These are phyloP conservation scores for Coniferiporia weirii DNA, from an alignment of 1,284 basidiomycete species.

Conservation along the genomic window DNA sequence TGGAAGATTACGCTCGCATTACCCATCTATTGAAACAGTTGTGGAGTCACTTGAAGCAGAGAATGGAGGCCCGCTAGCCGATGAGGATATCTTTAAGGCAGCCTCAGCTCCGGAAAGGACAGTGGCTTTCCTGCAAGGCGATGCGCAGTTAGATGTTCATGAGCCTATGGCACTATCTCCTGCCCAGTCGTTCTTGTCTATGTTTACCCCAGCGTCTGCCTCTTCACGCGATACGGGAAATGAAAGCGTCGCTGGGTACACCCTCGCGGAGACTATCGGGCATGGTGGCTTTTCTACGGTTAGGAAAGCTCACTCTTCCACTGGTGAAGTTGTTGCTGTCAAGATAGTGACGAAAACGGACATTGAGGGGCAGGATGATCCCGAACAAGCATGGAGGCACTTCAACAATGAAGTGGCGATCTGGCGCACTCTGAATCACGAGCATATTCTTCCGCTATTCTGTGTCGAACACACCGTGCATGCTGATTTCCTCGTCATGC, in stretches of 20 bases:
- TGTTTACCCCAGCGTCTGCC: conserved; percentile 46
- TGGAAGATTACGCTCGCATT: background rate
- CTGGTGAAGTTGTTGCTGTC: conserved; percentile 72
- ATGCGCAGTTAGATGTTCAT: background rate
- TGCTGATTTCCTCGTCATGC: conserved; percentile 81
- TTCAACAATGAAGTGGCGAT: conserved; percentile 73
- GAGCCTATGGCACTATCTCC: conserved; percentile 43
- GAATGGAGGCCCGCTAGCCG: background rate
- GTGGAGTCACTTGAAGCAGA: conserved; percentile 2
- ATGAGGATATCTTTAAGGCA: conserved; percentile 11
- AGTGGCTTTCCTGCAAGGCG: conserved; percentile 3
- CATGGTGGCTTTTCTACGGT: conserved; percentile 87
- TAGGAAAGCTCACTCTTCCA: conserved; percentile 60
- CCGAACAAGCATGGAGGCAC: conserved; percentile 44
- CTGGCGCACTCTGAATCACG: conserved; percentile 75
- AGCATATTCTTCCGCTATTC: conserved; percentile 81
- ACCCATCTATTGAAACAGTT: conserved; percentile 6
- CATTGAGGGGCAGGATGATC: conserved; percentile 44
- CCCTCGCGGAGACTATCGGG: conserved; percentile 74
- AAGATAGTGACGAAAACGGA: conserved; percentile 70
- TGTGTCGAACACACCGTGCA: conserved; percentile 57
- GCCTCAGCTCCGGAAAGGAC: conserved; percentile 16
- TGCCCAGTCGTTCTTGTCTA: conserved; percentile 73
- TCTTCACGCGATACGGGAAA: conserved; percentile 49
- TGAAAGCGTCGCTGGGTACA: conserved; percentile 61